Percentiles rank a stretch among this genome's conserved stretches.
These are phyloP conservation scores for Colletotrichum tamarilloi DNA, from an alignment of 2,329 filamentous ascomycete species.

Conservation along the genomic window DNA sequence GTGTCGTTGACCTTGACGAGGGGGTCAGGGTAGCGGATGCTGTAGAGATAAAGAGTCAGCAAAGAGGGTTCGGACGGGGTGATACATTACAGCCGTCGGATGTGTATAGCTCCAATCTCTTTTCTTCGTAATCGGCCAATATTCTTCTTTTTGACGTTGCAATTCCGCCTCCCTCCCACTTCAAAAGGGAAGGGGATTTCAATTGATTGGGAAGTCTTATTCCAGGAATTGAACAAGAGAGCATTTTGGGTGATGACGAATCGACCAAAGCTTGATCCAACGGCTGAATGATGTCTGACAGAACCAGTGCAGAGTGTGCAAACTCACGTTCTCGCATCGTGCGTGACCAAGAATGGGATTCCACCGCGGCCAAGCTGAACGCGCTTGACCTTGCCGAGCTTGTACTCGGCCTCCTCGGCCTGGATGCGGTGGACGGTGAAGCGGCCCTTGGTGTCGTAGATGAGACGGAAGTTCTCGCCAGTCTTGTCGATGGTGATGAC, in stretches of 20 bases:
- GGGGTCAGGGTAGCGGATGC: constrained; percentile 99
- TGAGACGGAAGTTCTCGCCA: constrained; percentile 99
- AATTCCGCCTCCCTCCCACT: constrained; percentile 22
- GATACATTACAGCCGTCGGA: constrained; percentile 66
- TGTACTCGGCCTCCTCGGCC: constrained; percentile 98
- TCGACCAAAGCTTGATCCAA: constrained; percentile 99
- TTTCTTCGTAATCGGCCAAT: constrained; percentile 25
- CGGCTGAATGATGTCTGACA: constrained; percentile 99
- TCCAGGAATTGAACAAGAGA: constrained; percentile 23
- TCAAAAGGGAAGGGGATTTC: not conserved
- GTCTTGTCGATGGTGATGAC: constrained; percentile 99
- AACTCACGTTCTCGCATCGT: constrained; percentile 99
- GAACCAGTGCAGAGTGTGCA: constrained; percentile 49
- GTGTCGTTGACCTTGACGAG: constrained; percentile 99
- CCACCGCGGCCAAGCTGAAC: constrained; percentile 99
- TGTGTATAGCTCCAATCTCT: constrained; percentile 47
- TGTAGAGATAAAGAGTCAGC: constrained; percentile 60
- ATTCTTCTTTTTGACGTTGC: constrained; percentile 33
- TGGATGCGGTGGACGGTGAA: constrained; percentile 99
- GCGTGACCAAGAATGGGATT: constrained; percentile 99
- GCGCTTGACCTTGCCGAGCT: constrained; percentile 99
- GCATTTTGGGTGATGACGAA: constrained; percentile 48
- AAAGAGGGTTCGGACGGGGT: constrained; percentile 40
- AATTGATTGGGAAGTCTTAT: constrained; percentile 17
- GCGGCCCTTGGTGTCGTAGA: constrained; percentile 99